These are phyloP conservation scores for Aegilops sharonensis DNA, from an alignment of 176 grass and related monocot species.

Conservation along the genomic window DNA sequence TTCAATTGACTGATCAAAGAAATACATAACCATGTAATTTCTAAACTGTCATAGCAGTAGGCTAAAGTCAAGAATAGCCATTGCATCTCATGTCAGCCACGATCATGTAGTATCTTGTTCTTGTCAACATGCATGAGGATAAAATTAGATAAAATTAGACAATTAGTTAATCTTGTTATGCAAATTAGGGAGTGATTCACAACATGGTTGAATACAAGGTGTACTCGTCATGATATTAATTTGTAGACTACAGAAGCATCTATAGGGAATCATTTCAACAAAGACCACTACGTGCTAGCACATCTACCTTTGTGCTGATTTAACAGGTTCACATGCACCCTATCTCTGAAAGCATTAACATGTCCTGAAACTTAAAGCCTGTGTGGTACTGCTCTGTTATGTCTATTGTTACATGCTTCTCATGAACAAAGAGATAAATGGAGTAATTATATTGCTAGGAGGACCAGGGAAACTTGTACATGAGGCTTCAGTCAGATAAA, in stretches of 20 bases:
- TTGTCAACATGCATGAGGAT: not conserved
- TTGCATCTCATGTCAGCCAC: not conserved
- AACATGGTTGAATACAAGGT: not conserved
- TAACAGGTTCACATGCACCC: too few species aligned
- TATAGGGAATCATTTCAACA: not conserved
- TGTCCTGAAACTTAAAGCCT: too few species aligned
- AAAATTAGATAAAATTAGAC: not conserved
- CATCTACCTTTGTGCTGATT: not conserved
- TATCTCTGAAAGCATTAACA: too few species aligned
- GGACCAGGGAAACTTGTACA: not conserved
- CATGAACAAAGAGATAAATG: not conserved
- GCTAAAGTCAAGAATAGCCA: not conserved
- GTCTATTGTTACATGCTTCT: not conserved
- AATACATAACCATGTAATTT: not conserved
- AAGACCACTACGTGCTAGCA: not conserved
- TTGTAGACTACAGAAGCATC: not conserved
- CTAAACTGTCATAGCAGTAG: not conserved
- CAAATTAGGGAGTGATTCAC: not conserved
- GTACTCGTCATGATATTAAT: not conserved
- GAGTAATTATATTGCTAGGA: not conserved
- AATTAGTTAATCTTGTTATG: not conserved
- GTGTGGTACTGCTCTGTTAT: not conserved
- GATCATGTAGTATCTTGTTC: not conserved
- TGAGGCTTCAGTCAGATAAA: not conserved
- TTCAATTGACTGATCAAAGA: not conserved